Conservation (phyloP, 2,329 filamentous ascomycete species). For the Penicillium sp. region DNA sequence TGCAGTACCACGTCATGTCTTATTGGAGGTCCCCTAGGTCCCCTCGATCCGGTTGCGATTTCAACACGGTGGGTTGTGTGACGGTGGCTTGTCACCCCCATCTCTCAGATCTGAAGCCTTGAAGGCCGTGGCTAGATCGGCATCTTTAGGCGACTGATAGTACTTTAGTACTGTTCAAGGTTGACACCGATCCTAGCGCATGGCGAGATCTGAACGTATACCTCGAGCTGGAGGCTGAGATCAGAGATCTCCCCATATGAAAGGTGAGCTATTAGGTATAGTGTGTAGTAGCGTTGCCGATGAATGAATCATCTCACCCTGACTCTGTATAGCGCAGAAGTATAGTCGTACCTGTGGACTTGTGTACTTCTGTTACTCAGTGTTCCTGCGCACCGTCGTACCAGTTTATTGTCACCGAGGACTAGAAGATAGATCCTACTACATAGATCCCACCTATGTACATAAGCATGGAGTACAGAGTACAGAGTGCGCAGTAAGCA, state of each 20-base stretch:
- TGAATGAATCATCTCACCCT: not conserved
- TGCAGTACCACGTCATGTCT: not conserved
- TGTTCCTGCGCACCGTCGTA: conserved; percentile 15
- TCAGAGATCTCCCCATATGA: not conserved
- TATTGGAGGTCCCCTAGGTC: not conserved
- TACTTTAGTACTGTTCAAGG: too few species aligned
- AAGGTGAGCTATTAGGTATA: not conserved
- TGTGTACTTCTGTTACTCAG: not conserved
- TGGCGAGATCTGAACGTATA: not conserved
- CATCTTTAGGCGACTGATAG: not conserved
- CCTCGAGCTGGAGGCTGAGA: not conserved
- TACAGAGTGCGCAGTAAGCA: too few species aligned
- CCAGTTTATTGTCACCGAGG: not conserved
- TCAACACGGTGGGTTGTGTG: conserved; percentile 10
- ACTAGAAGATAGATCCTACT: too few species aligned
- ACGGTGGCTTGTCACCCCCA: conserved; percentile 4
- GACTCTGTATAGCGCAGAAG: not conserved
- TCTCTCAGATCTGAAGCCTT: conserved; percentile 9
- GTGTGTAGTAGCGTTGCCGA: not conserved
- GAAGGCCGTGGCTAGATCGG: not conserved
- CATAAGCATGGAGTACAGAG: too few species aligned
- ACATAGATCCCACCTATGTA: too few species aligned
- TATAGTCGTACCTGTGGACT: not conserved
- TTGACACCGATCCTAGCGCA: not conserved
- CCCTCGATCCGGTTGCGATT: conserved; percentile 15